Evolutionary conservation across 768 basidiomycete species (phyloP).

Genomic region (Trametes elegans): DNA sequence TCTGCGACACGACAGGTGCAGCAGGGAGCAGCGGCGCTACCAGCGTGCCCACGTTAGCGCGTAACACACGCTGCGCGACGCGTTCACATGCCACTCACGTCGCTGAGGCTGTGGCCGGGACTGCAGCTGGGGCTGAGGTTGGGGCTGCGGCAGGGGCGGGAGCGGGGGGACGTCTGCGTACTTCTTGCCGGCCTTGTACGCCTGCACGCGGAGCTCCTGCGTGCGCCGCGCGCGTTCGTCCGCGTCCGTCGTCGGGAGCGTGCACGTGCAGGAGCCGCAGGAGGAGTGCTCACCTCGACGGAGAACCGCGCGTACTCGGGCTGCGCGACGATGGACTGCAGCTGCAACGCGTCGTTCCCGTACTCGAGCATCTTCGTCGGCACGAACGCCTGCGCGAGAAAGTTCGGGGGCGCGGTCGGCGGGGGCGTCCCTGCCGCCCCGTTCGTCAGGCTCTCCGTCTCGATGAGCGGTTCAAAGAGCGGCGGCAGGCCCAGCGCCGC

Average conservation of each 20-base stretch:
- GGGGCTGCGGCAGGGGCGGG: too few relatives aligned
- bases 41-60: not conserved
- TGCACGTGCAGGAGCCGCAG: too few relatives aligned
- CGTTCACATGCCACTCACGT: not conserved
- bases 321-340: conserved; percentile 20
- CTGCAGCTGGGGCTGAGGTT: too few relatives aligned
- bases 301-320: conserved; percentile 27
- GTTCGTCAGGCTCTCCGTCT: not conserved
- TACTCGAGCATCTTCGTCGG: not conserved
- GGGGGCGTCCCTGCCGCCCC: conserved; percentile 1
- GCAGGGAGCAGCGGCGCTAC: conserved; percentile 27
- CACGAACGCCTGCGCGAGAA: conserved; percentile 9
- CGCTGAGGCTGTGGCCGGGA: not conserved
- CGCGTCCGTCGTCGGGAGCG: not conserved
- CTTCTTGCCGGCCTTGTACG: conserved; percentile 17
- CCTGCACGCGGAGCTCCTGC: conserved; percentile 19
- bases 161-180: conserved; percentile 3
- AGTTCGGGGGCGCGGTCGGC: not conserved
- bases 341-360: not conserved
- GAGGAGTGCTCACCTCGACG: conserved; percentile 22
- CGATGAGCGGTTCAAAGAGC: conserved; percentile 44
- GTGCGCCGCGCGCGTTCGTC: not conserved
- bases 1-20: conserved; percentile 1
- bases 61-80: not conserved
- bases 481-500: conserved; percentile 46